Base-by-base conservation (phyloP, 148 eudicot genomes). In the Vaccinium corymbosum region DNA sequence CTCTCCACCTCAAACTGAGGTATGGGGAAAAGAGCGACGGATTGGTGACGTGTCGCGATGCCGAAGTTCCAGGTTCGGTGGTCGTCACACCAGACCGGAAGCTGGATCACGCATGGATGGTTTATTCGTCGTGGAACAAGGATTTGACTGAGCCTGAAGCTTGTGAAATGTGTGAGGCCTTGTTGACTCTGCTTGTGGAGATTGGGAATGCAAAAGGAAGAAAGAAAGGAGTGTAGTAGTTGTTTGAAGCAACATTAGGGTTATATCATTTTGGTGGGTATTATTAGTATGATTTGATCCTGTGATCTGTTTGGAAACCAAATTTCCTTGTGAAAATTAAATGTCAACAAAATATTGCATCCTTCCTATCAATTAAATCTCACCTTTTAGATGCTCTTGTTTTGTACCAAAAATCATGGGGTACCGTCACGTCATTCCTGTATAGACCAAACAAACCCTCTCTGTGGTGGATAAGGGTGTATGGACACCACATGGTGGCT, bases 1-100 rank as follows among this genome's bases (percentile, higher is more conserved):
- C 98, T 9, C 94, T 96, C 81, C 97, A 93, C 86, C 90, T 96
- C 83, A 91, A 87, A 76, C 87, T 93, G 15, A 87, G 98, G 82
- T 93, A 96, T 15, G 99, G 99, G 13, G 98, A 94, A 83, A 93
- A 92, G 86, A 96, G 99, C 22, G 99, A 96, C 46, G 99, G 99
- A 12, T 73, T 96, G 64, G 99, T 96, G 86, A 92, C 95, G 1
- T 91, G 99, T 75, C 92, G 95, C 32, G 98, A 96, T 89, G 98
- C 99, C 1, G 98, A 94, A 81, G 99, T 96, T 48, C 99, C 99
- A 0, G 99, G 99, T 19, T 94, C 98, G 7, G 93, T 94, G 15
- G 94, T 96, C 7, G 94, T 96, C 6, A 90, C 91, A 59, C 98
- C 99, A 0, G 89, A 92, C 79, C 84, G 85, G 85, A 96, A 96